Percentiles rank a stretch among this genome's conserved stretches.
Evolutionary conservation across 345 rosid species (phyloP).

Genomic region (Salix exigua): DNA sequence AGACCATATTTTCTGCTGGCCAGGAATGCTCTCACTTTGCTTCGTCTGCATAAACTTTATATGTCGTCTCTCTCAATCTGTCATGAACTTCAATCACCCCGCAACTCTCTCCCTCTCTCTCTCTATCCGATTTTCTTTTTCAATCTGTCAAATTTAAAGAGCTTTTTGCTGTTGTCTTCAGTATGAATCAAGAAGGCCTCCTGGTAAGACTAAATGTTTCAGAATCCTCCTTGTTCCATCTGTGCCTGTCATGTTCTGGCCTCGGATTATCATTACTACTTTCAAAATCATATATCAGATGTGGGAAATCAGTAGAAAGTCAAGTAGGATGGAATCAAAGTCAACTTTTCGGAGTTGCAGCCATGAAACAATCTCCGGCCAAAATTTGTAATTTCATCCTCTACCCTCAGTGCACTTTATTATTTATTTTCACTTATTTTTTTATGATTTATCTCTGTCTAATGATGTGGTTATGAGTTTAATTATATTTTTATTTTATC

Average conservation of each 20-base stretch:
- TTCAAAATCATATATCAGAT: not conserved
- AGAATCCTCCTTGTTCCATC: not conserved
- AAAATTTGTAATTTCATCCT: no score
- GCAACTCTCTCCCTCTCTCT: not conserved
- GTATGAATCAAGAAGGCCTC: not conserved
- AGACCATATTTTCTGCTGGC: not conserved
- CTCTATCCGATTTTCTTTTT: not conserved
- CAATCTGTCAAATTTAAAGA: not conserved
- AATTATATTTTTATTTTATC: no score
- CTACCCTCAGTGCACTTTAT: no score
- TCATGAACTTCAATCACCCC: no score
- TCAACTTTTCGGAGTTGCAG: no score
- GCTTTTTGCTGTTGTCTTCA: not conserved
- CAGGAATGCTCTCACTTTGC: not conserved
- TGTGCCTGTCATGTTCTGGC: not conserved
- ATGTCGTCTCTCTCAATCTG: no score
- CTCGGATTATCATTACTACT: not conserved
- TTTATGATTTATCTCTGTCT: no score
- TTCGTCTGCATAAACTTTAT: not conserved
- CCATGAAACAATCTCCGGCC: no score
- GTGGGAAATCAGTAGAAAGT: not conserved
- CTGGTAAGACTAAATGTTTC: not conserved
- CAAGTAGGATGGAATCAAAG: no score
- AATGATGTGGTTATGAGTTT: no score
- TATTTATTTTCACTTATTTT: no score